Evolutionary conservation across 2,329 filamentous ascomycete species (phyloP).

Genomic region (Ophiosphaerella korrae): DNA sequence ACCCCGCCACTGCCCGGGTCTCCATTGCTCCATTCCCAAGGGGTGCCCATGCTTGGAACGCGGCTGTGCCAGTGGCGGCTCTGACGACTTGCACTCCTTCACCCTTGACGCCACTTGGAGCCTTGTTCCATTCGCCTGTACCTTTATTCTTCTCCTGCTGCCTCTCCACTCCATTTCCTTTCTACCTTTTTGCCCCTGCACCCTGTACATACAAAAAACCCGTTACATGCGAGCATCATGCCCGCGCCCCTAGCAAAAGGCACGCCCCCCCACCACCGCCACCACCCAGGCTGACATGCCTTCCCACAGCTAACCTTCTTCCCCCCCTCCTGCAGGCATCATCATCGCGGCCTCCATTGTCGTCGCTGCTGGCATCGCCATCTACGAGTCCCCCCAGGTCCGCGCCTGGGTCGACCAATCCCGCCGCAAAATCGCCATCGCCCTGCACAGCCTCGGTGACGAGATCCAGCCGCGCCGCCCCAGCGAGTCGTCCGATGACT

Average conservation of each 20-base stretch:
- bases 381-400: slow-evolving; percentile 68
- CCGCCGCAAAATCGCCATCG: slow-evolving; percentile 64
- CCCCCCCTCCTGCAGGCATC: too few relatives aligned
- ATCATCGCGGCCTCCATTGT: slow-evolving; percentile 66
- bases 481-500: slow-evolving; percentile 41
- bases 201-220: not conserved
- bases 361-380: slow-evolving; percentile 65
- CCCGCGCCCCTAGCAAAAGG: slow-evolving; percentile 50
- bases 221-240: slow-evolving; percentile 25
- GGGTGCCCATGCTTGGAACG: not conserved
- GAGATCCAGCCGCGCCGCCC: slow-evolving; percentile 57
- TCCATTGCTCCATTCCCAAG: too few relatives aligned
- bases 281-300: not conserved
- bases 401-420: slow-evolving; percentile 66
- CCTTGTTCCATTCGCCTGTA: too few relatives aligned
- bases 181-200: not conserved
- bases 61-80: slow-evolving; percentile 21
- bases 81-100: slow-evolving; percentile 12
- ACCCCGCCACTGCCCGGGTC: not conserved
- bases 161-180: slow-evolving; percentile 5
- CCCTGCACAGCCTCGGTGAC: slow-evolving; percentile 64
- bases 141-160: slow-evolving; percentile 4
- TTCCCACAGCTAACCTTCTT: slow-evolving; percentile 25
- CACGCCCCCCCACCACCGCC: too few relatives aligned
- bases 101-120: not conserved